Conservation (phyloP, 768 basidiomycete genomes). For the Leccinum truebloodii region DNA sequence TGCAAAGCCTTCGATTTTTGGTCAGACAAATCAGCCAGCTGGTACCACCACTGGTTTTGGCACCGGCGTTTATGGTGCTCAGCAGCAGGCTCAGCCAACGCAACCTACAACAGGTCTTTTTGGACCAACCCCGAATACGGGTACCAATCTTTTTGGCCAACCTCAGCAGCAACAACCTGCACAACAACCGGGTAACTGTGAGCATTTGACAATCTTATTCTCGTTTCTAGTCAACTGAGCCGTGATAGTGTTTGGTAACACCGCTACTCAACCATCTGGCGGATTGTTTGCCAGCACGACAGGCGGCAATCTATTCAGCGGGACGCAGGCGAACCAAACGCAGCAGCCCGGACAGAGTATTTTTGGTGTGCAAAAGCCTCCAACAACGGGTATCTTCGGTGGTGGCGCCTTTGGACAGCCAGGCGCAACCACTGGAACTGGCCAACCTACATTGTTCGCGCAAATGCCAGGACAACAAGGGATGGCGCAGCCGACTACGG, state of each 20-base stretch:
- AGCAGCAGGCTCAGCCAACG: constrained; percentile 27
- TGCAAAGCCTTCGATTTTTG: constrained; percentile 51
- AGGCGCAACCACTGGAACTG: constrained; percentile 30
- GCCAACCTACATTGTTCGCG: constrained; percentile 51
- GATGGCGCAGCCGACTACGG: constrained; percentile 39
- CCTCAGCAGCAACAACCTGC: constrained; percentile 39
- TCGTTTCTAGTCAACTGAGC: constrained; percentile 9
- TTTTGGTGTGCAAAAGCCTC: constrained; percentile 33
- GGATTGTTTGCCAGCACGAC: constrained; percentile 41
- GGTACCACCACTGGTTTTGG: constrained; percentile 39
- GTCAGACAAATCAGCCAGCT: constrained; percentile 45
- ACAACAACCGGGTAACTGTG: constrained; percentile 41
- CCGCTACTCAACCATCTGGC: constrained; percentile 29
- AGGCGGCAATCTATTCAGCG: constrained; percentile 36
- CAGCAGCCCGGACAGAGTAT: constrained; percentile 39
- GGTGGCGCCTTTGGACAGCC: constrained; percentile 51
- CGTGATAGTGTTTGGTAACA: constrained; percentile 39
- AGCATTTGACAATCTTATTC: constrained; percentile 12
- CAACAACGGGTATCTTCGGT: constrained; percentile 46
- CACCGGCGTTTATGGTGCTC: constrained; percentile 27
- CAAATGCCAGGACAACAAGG: constrained; percentile 46
- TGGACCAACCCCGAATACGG: constrained; percentile 25
- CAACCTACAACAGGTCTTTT: constrained; percentile 32
- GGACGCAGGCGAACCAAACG: constrained; percentile 36
- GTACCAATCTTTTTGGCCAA: constrained; percentile 37